Conservation (phyloP, 2,329 filamentous ascomycete genomes). For the Scorias spongiosa region DNA sequence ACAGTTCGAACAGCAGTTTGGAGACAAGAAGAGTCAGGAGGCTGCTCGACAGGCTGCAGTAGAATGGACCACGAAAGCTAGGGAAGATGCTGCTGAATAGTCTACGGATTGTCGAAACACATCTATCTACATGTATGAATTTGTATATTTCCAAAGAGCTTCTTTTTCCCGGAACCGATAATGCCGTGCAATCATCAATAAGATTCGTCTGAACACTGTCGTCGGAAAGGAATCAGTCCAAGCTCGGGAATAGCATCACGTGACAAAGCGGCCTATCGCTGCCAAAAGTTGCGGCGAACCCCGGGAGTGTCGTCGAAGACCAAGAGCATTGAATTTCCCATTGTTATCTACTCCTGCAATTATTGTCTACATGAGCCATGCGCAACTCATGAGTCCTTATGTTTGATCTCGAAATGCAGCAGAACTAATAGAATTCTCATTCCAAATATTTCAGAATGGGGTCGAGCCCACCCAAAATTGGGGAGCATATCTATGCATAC, state of each 20-base stretch:
- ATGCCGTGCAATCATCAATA: background rate
- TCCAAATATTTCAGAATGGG: background rate
- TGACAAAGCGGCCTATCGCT: background rate
- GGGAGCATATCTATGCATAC: constrained; percentile 44
- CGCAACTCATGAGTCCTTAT: too few relatives aligned
- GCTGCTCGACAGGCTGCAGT: constrained; percentile 18
- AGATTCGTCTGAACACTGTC: background rate
- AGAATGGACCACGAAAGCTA: constrained; percentile 3
- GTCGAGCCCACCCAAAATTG: background rate
- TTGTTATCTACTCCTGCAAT: too few relatives aligned
- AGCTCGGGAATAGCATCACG: background rate
- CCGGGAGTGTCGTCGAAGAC: background rate
- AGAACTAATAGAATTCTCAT: too few relatives aligned
- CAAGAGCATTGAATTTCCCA: too few relatives aligned
- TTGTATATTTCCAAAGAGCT: background rate
- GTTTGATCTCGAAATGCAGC: too few relatives aligned
- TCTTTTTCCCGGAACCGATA: background rate
- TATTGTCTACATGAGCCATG: too few relatives aligned
- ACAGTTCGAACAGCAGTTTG: constrained; percentile 62
- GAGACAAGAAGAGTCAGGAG: constrained; percentile 47
- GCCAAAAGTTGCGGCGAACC: background rate
- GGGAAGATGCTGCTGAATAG: constrained; percentile 5
- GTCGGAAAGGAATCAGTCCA: background rate
- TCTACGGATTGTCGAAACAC: background rate
- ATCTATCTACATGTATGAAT: background rate